Evolutionary conservation across 176 grass and related monocot genomes (phyloP).

Genomic region (Avena atlantica): DNA sequence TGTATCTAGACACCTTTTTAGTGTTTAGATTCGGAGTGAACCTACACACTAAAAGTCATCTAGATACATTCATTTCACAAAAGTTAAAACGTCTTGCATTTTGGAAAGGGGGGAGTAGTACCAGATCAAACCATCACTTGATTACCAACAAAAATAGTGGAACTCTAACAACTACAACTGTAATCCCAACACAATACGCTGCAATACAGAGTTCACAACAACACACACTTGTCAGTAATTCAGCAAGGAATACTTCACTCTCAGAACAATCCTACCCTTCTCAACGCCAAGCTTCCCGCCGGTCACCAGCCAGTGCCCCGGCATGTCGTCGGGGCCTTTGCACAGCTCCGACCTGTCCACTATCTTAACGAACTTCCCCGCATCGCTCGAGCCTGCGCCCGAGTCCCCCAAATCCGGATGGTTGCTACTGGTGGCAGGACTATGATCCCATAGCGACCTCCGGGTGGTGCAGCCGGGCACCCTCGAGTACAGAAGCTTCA

Average conservation of each 20-base stretch:
- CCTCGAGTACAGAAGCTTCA: constrained; percentile 73
- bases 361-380: constrained; percentile 47
- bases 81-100: too few relatives aligned
- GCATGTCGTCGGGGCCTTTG: constrained; percentile 65
- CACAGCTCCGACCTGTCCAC: constrained; percentile 71
- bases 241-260: constrained; percentile 74
- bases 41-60: too few relatives aligned
- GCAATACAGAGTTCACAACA: not conserved
- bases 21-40: too few relatives aligned
- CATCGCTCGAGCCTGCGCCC: constrained; percentile 35
- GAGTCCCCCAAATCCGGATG: constrained; percentile 32
- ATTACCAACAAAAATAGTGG: not conserved
- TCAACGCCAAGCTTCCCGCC: constrained; percentile 69
- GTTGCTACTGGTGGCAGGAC: constrained; percentile 28
- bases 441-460: constrained; percentile 74
- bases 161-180: not conserved
- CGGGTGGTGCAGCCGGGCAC: constrained; percentile 66
- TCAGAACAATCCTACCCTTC: constrained; percentile 66
- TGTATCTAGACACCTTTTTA: too few relatives aligned
- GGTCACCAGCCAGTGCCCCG: constrained; percentile 75
- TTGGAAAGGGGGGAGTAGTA: too few relatives aligned
- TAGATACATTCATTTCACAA: too few relatives aligned
- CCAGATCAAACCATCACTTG: constrained; percentile 3
- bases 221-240: constrained; percentile 51
- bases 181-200: constrained; percentile 9